Conservation (phyloP, 2,329 filamentous ascomycete genomes). For the Xylariaceae sp. region DNA sequence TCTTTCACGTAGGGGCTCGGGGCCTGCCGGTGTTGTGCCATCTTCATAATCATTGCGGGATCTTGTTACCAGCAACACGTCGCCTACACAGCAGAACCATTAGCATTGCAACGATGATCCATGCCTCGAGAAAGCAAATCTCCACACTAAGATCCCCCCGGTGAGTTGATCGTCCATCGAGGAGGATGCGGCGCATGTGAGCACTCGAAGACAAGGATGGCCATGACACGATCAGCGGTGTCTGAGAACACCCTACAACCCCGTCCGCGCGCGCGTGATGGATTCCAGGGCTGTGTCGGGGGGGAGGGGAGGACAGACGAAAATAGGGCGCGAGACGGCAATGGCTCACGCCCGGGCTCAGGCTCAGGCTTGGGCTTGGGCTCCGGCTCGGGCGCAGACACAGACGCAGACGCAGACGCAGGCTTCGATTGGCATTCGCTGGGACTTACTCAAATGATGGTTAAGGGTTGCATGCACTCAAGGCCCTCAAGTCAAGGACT, state of each 20-base stretch:
- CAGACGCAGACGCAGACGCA: no score
- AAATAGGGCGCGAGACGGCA: not conserved
- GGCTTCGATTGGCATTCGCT: not conserved
- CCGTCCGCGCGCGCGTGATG: not conserved
- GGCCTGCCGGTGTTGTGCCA: conserved; percentile 43
- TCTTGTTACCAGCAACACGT: conserved; percentile 9
- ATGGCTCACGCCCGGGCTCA: no score
- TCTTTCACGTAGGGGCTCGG: conserved; percentile 40
- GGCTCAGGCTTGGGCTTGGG: no score
- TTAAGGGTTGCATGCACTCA: not conserved
- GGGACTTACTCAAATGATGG: conserved; percentile 9
- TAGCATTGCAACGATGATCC: conserved; percentile 26
- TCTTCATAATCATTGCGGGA: conserved; percentile 39
- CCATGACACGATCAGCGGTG: conserved; percentile 11
- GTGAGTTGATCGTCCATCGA: conserved; percentile 7
- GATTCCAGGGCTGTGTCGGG: not conserved
- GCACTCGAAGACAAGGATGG: conserved; percentile 17
- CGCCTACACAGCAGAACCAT: conserved; percentile 13
- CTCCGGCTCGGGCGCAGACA: no score
- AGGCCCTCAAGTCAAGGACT: conserved; percentile 1
- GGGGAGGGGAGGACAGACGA: not conserved
- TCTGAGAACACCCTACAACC: conserved; percentile 12
- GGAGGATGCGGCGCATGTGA: not conserved
- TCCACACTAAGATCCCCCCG: conserved; percentile 18
- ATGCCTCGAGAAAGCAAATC: conserved; percentile 21